Percentiles rank a stretch among this genome's conserved stretches.
These are phyloP conservation scores for Aspergillus phoenicis DNA, from an alignment of 2,329 filamentous ascomycete species.

Conservation along the genomic window DNA sequence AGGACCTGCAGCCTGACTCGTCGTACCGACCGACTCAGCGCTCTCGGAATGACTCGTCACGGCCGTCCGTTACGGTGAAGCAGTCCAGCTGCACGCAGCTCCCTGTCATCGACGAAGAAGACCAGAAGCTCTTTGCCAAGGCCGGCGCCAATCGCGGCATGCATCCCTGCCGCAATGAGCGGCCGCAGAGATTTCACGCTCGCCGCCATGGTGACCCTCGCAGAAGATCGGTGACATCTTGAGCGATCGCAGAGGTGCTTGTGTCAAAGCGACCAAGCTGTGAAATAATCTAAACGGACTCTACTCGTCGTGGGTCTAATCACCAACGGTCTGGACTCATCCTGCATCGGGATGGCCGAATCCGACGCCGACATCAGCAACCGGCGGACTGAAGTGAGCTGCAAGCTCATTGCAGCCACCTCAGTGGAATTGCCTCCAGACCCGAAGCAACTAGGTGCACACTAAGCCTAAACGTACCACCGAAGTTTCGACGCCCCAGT, in stretches of 20 bases:
- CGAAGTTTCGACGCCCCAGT: not conserved
- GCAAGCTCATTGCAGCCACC: not conserved
- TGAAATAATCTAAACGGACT: not conserved
- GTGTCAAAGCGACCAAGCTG: constrained; percentile 2
- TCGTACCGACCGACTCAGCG: constrained; percentile 22
- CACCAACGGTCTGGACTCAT: not conserved
- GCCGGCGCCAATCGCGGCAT: constrained; percentile 20
- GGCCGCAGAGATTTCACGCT: constrained; percentile 23
- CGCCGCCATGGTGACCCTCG: constrained; percentile 23
- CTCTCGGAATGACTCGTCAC: constrained; percentile 25
- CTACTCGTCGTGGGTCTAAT: not conserved
- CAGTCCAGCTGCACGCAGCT: constrained; percentile 36
- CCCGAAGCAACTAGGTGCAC: no score
- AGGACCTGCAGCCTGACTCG: constrained; percentile 23
- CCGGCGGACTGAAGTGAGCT: not conserved
- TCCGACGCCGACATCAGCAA: not conserved
- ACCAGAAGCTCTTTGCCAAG: constrained; percentile 30
- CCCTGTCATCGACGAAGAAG: constrained; percentile 39
- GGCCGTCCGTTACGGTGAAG: constrained; percentile 31
- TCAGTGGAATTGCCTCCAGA: not conserved
- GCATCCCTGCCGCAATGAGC: constrained; percentile 22
- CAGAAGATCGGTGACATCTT: constrained; percentile 28
- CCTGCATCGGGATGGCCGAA: not conserved
- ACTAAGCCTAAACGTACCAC: not conserved
- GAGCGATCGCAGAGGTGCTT: constrained; percentile 3